Conservation (phyloP, 2,329 filamentous ascomycete species). For the Teratosphaeria zuluensis region DNA sequence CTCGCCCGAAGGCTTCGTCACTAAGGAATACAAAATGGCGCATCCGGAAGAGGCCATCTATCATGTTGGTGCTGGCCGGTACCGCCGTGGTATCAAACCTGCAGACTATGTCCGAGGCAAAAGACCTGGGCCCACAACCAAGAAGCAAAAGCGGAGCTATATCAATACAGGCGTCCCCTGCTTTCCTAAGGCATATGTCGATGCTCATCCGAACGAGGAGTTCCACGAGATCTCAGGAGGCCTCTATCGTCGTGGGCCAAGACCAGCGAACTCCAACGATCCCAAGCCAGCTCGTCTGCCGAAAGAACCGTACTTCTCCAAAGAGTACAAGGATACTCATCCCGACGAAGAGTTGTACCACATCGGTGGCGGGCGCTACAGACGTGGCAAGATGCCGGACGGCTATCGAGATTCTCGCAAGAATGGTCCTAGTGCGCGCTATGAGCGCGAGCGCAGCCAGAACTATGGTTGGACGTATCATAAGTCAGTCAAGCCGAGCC, state of each 20-base stretch:
- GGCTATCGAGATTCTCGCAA: background rate
- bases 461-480: background rate
- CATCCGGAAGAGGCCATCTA: conserved; percentile 6
- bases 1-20: background rate
- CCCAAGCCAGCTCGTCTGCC: background rate
- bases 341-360: conserved; percentile 7
- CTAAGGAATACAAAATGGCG: conserved; percentile 3
- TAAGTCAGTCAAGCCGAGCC: background rate
- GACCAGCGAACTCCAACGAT: background rate
- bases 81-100: background rate
- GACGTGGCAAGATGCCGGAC: conserved; percentile 1
- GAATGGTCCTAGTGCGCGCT: background rate
- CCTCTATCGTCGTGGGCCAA: background rate
- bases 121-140: background rate
- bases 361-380: conserved; percentile 3
- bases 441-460: background rate
- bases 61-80: conserved; percentile 4
- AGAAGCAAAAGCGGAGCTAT: background rate
- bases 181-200: background rate
- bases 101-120: background rate
- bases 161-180: background rate
- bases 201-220: conserved; percentile 2
- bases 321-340: conserved; percentile 4
- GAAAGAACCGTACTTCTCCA: background rate
- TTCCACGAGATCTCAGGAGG: background rate